phyloP scores from a whole-genome alignment of 441 rosid genomes.

The Omphalea diandra region DNA sequence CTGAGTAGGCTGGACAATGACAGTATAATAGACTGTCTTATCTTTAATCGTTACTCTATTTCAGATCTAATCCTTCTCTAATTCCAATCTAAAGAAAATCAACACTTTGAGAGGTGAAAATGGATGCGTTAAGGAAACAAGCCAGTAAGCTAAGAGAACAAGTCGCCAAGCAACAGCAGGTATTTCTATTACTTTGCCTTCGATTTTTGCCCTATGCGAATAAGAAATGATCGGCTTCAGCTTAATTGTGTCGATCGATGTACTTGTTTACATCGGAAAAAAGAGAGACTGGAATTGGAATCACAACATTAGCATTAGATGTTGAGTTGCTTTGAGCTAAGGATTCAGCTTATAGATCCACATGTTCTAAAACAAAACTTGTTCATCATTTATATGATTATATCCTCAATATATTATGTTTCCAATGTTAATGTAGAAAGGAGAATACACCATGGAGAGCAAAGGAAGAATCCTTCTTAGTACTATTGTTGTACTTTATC shows the following conservation, averaged over 20 bases:
- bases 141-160: constrained; percentile 6
- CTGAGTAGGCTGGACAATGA: background rate
- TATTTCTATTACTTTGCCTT: background rate
- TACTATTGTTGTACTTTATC: too few species aligned
- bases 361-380: too few species aligned
- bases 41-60: background rate
- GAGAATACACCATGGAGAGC: too few species aligned
- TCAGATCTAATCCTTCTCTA: constrained; percentile 9
- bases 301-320: too few species aligned
- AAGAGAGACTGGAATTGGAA: too few species aligned
- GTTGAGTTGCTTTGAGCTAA: too few species aligned
- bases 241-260: background rate
- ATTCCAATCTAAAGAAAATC: background rate
- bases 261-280: background rate
- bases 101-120: background rate
- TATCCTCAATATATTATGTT: too few species aligned
- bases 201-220: background rate
- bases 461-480: too few species aligned
- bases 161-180: constrained; percentile 3
- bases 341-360: too few species aligned
- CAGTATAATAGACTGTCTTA: background rate
- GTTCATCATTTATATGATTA: too few species aligned
- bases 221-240: background rate
- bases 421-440: too few species aligned
- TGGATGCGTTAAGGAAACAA: constrained; percentile 9